Conservation (phyloP, 2,329 filamentous ascomycete species). For the Clonostachys sp. region DNA sequence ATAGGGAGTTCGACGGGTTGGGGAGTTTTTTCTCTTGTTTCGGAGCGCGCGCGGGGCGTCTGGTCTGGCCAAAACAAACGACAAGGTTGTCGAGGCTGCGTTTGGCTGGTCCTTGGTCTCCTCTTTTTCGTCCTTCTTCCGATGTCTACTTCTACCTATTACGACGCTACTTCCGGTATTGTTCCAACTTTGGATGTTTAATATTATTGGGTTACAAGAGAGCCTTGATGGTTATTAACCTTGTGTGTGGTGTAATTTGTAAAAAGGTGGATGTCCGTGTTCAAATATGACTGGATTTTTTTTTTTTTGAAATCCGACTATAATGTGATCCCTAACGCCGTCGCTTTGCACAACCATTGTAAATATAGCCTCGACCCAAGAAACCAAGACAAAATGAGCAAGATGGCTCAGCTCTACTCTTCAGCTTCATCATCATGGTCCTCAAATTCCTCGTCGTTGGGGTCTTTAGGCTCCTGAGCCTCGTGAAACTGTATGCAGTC, state of each 20-base stretch:
- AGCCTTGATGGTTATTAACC: too few species aligned
- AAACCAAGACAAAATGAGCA: background rate
- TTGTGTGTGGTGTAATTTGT: slow-evolving; percentile 1
- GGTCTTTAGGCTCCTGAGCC: slow-evolving; percentile 85
- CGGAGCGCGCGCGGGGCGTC: background rate
- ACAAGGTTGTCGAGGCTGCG: too few species aligned
- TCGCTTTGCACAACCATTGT: slow-evolving; percentile 19
- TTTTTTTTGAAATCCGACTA: background rate
- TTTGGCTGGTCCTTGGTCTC: too few species aligned
- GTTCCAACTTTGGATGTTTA: too few species aligned
- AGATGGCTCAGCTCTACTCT: slow-evolving; percentile 5
- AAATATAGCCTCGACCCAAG: slow-evolving; percentile 5
- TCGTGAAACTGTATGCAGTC: slow-evolving; percentile 93
- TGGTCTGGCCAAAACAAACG: too few species aligned
- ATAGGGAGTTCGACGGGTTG: too few species aligned
- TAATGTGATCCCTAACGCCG: slow-evolving; percentile 14
- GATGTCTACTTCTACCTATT: too few species aligned
- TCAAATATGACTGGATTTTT: background rate
- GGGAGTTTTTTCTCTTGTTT: background rate
- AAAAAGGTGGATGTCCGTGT: background rate
- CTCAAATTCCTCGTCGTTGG: slow-evolving; percentile 52
- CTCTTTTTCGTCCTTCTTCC: too few species aligned
- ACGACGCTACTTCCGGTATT: too few species aligned
- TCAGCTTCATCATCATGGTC: slow-evolving; percentile 24
- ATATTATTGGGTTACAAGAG: too few species aligned